A percentile compares a stretch with the other conserved stretches of the same genome.
phyloP scores from a whole-genome alignment of 257 asterid genomes.

The Pogostemon cablin region DNA sequence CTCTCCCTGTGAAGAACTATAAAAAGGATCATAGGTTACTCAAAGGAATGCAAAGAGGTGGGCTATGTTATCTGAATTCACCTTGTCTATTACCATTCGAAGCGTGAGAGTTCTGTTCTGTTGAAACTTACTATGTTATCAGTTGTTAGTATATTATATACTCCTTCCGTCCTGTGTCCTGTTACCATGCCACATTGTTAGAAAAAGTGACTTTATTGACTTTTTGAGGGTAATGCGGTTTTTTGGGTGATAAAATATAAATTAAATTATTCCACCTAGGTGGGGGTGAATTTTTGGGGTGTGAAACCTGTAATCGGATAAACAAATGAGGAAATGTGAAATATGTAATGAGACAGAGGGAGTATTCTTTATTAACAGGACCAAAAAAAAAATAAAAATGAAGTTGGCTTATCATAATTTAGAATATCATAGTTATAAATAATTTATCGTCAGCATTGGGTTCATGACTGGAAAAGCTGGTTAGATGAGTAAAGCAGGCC shows the following conservation, averaged over 20 bases:
- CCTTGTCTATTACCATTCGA: slow-evolving; percentile 18
- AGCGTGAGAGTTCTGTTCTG: slow-evolving; percentile 23
- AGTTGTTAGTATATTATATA: background rate
- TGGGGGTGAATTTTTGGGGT: no score
- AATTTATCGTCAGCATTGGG: background rate
- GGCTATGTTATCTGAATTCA: background rate
- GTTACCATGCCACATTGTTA: no score
- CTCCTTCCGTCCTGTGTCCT: no score
- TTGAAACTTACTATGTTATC: slow-evolving; percentile 12
- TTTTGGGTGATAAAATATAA: no score
- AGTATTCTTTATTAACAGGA: background rate
- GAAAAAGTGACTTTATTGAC: no score
- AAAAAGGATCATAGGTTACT: slow-evolving; percentile 79
- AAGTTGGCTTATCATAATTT: background rate
- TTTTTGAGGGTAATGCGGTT: no score
- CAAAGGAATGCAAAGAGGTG: slow-evolving; percentile 99
- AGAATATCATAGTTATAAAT: background rate
- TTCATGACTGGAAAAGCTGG: slow-evolving; percentile 19
- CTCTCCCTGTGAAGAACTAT: slow-evolving; percentile 84
- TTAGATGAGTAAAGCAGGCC: slow-evolving; percentile 14
- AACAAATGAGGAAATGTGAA: no score
- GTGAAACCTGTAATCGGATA: no score
- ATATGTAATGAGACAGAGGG: no score
- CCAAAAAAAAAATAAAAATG: background rate
- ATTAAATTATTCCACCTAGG: no score